These are phyloP conservation scores for Paramecium octaurelia DNA, from an alignment of 73 alveolate genomes.

Conservation along the genomic window DNA sequence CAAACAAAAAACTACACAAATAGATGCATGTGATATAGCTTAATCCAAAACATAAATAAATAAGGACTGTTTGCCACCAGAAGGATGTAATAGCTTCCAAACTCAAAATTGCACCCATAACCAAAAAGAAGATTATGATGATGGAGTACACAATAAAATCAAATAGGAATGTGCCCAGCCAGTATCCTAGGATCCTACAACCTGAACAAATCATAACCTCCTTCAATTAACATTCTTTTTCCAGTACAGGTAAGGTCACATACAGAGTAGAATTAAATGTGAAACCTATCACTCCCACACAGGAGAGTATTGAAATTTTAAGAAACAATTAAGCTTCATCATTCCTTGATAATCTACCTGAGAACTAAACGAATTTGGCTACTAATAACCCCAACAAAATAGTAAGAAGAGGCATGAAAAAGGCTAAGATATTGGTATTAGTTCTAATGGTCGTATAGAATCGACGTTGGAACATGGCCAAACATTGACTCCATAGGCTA, in stretches of 20 bases:
- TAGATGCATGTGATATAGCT: background rate
- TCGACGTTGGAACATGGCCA: constrained; percentile 49
- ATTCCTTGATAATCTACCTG: background rate
- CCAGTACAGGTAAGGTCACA: constrained; percentile 30
- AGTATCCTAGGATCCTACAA: background rate
- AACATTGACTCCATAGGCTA: background rate
- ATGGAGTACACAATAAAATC: background rate
- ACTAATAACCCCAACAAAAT: background rate
- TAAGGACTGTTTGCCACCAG: background rate
- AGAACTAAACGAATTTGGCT: background rate
- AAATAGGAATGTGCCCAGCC: constrained; percentile 41
- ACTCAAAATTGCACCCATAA: background rate
- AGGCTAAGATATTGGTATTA: constrained; percentile 40
- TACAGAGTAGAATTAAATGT: constrained; percentile 29
- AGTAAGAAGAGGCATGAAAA: constrained; percentile 28
- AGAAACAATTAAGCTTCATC: background rate
- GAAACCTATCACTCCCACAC: background rate
- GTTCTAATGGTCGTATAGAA: constrained; percentile 50
- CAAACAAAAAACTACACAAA: background rate
- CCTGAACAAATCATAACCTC: background rate
- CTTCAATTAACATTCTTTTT: constrained; percentile 2
- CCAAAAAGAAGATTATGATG: background rate
- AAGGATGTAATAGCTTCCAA: background rate
- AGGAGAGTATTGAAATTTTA: background rate
- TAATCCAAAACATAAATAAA: constrained; percentile 11